A percentile compares a stretch with the other conserved stretches of the same genome.
Evolutionary conservation across 2,329 filamentous ascomycete genomes (phyloP).

Genomic region (Fusarium palustre): DNA sequence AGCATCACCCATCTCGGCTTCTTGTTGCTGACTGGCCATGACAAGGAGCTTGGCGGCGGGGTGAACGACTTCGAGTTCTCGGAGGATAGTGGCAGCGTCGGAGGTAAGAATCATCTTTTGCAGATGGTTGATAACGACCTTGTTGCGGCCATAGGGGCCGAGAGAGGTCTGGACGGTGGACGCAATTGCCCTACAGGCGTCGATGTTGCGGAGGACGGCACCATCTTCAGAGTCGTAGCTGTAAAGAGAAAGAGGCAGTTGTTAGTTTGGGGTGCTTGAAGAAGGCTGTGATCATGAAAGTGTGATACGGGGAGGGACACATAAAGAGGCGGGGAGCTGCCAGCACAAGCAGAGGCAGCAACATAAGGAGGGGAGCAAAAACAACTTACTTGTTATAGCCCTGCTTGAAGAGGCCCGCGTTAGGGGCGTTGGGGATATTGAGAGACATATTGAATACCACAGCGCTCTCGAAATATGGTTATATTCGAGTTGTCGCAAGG

Average conservation of each 20-base stretch:
- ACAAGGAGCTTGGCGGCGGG: conserved; percentile 97
- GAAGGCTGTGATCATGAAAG: conserved; percentile 5
- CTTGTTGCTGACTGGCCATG: conserved; percentile 99
- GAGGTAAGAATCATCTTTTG: conserved; percentile 99
- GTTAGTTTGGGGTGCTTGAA: conserved; percentile 1
- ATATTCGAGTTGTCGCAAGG: conserved; percentile 31
- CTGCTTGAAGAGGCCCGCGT: conserved; percentile 92
- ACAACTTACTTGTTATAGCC: conserved; percentile 90
- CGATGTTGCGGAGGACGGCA: conserved; percentile 97
- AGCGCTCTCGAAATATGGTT: conserved; percentile 36
- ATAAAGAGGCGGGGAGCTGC: conserved; percentile 47
- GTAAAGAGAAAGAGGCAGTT: conserved; percentile 2
- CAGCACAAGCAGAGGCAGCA: conserved; percentile 17
- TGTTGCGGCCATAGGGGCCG: conserved; percentile 97
- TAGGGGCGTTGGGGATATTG: conserved; percentile 93
- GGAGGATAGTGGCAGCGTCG: conserved; percentile 95
- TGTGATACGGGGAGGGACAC: conserved; percentile 20
- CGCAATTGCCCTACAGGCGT: conserved; percentile 95
- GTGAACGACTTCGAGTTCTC: conserved; percentile 97
- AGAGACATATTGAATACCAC: conserved; percentile 79
- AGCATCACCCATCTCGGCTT: conserved; percentile 98
- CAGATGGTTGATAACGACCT: conserved; percentile 99
- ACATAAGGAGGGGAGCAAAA: conserved; percentile 20
- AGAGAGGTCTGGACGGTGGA: conserved; percentile 97
- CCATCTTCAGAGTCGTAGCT: conserved; percentile 99